Evolutionary conservation across 2,329 filamentous ascomycete genomes (phyloP).

Genomic region (Corniculantispora saksenae): DNA sequence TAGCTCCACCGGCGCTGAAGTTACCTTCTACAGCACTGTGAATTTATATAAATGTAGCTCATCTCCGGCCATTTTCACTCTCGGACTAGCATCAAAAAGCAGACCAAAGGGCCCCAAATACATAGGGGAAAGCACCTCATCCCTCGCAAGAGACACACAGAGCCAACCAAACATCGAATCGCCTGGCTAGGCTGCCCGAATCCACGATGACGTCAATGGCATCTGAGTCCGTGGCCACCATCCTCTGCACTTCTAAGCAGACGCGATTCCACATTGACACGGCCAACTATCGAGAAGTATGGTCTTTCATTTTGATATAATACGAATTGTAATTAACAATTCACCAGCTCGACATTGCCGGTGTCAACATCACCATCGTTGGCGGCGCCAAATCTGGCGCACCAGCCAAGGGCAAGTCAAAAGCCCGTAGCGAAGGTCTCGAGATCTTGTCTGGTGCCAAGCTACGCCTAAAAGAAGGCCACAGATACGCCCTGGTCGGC

Average conservation of each 20-base stretch:
- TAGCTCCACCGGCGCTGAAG: not conserved
- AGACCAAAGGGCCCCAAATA: not conserved
- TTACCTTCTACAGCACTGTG: not conserved
- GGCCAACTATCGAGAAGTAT: constrained; percentile 58
- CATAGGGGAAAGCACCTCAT: not conserved
- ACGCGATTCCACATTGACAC: constrained; percentile 64
- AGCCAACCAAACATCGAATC: not conserved
- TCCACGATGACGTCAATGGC: constrained; percentile 48
- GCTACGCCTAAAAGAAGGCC: constrained; percentile 69
- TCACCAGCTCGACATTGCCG: constrained; percentile 66
- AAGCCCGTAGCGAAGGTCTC: constrained; percentile 49
- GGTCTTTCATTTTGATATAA: not conserved
- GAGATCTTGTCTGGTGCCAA: constrained; percentile 73
- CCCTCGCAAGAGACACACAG: not conserved
- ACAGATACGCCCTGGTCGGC: constrained; percentile 76
- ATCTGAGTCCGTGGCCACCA: constrained; percentile 52
- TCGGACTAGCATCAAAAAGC: not conserved
- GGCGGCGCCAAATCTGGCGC: constrained; percentile 21
- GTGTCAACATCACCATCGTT: constrained; percentile 67
- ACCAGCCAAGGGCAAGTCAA: constrained; percentile 49
- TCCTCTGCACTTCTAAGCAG: constrained; percentile 66
- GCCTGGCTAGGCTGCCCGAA: constrained; percentile 1
- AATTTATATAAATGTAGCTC: not conserved
- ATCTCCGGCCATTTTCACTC: not conserved
- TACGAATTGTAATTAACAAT: not conserved